Evolutionary conservation across 2,329 filamentous ascomycete species (phyloP).

Genomic region (Curvularia hawaiiensis): DNA sequence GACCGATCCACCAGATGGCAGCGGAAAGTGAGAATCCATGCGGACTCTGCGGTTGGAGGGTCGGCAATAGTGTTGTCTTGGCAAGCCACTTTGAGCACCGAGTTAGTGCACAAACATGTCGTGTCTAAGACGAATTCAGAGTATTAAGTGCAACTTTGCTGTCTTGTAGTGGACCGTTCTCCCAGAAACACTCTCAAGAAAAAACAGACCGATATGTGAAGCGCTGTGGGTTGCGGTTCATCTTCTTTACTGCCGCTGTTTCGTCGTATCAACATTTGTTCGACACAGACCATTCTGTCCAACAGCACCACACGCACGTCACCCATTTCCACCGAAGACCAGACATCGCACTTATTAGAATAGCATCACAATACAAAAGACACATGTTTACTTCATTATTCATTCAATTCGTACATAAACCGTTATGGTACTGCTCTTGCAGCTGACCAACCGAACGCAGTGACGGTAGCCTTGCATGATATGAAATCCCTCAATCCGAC

Average conservation of each 20-base stretch:
- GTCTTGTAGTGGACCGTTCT: neutral
- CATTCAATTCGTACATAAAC: constrained; percentile 13
- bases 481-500: constrained; percentile 13
- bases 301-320: neutral
- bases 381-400: neutral
- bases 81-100: neutral
- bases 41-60: constrained; percentile 4
- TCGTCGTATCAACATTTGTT: neutral
- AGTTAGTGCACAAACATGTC: neutral
- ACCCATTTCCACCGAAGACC: neutral
- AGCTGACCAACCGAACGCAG: constrained; percentile 19
- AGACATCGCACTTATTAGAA: no score
- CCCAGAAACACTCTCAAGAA: neutral
- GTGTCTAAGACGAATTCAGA: neutral
- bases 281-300: neutral
- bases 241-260: neutral
- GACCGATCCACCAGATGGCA: neutral
- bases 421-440: constrained; percentile 18
- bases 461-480: constrained; percentile 11
- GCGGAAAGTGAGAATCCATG: constrained; percentile 3
- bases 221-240: neutral
- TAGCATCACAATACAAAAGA: neutral
- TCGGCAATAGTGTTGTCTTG: constrained; percentile 3
- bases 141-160: neutral
- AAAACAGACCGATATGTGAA: neutral